phyloP scores from a whole-genome alignment of 805 yeast species.

The Barnettozyma wickerhamii region DNA sequence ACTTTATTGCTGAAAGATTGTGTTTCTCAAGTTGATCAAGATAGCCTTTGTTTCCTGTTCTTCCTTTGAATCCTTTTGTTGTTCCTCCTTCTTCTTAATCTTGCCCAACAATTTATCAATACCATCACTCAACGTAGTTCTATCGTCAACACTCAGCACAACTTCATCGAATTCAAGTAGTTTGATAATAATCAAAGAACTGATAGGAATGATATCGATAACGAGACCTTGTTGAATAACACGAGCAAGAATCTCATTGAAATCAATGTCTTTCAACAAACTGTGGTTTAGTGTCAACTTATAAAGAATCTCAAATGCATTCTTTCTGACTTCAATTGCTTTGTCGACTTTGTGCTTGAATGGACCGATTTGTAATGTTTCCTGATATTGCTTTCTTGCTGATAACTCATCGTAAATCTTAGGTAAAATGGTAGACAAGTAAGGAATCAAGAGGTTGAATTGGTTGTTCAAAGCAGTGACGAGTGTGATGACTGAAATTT shows the following conservation, averaged over 20 bases:
- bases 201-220: conserved; percentile 29
- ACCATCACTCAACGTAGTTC: conserved; percentile 18
- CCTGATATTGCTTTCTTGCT: conserved; percentile 53
- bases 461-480: conserved; percentile 56
- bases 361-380: conserved; percentile 78
- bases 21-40: conserved; percentile 21
- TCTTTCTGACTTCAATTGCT: conserved; percentile 68
- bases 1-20: conserved; percentile 10
- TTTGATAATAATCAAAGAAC: conserved; percentile 25
- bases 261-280: conserved; percentile 24
- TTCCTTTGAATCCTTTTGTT: conserved; percentile 26
- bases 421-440: conserved; percentile 45
- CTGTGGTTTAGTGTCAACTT: conserved; percentile 35
- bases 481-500: conserved; percentile 54
- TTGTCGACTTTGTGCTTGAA: conserved; percentile 79
- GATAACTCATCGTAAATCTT: conserved; percentile 48
- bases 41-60: conserved; percentile 26
- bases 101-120: conserved; percentile 24
- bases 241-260: conserved; percentile 30
- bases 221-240: conserved; percentile 36
- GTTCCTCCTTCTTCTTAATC: conserved; percentile 27
- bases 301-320: conserved; percentile 65
- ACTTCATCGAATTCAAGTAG: conserved; percentile 26
- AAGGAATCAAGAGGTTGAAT: conserved; percentile 42
- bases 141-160: conserved; percentile 15